Evolutionary conservation across 1,284 basidiomycete genomes (phyloP).

Genomic region (Ganoderma sinense): DNA sequence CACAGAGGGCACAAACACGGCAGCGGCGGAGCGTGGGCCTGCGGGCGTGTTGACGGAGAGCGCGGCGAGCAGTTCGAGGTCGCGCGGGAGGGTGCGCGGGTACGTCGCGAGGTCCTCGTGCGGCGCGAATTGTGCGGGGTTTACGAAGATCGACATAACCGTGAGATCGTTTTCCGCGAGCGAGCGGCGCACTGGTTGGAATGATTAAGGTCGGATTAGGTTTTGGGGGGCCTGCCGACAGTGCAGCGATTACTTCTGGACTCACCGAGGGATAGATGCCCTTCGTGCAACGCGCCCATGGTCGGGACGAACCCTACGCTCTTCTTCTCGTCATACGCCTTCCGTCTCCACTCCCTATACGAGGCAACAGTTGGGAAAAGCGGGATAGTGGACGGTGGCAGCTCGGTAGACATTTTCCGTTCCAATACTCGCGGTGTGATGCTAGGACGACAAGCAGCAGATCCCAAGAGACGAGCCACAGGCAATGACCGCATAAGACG

Average conservation of each 20-base stretch:
- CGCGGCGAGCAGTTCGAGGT: constrained; percentile 61
- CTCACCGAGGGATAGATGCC: constrained; percentile 90
- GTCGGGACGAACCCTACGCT: constrained; percentile 94
- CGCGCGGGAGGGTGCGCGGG: constrained; percentile 81
- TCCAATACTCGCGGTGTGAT: background rate
- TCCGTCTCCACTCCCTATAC: constrained; percentile 81
- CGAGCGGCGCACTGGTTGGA: constrained; percentile 65
- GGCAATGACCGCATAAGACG: background rate
- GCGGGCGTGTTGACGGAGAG: constrained; percentile 40
- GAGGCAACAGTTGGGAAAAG: constrained; percentile 78
- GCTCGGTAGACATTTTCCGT: constrained; percentile 31
- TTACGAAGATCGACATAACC: constrained; percentile 96
- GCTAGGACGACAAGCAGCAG: background rate
- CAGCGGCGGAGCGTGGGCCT: constrained; percentile 56
- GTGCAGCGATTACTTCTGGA: background rate
- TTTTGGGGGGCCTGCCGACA: no score
- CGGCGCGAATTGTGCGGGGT: constrained; percentile 97
- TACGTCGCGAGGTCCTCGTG: constrained; percentile 94
- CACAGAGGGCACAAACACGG: constrained; percentile 82
- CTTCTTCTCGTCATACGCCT: constrained; percentile 64
- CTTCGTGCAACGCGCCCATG: constrained; percentile 97
- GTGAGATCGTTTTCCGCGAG: constrained; percentile 86
- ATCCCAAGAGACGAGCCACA: background rate
- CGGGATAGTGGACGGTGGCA: constrained; percentile 69
- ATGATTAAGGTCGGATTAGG: background rate